Percentiles rank a stretch among this genome's conserved stretches.
These are phyloP conservation scores for Chaetothyriales sp. DNA, from an alignment of 2,329 filamentous ascomycete genomes.

Conservation along the genomic window DNA sequence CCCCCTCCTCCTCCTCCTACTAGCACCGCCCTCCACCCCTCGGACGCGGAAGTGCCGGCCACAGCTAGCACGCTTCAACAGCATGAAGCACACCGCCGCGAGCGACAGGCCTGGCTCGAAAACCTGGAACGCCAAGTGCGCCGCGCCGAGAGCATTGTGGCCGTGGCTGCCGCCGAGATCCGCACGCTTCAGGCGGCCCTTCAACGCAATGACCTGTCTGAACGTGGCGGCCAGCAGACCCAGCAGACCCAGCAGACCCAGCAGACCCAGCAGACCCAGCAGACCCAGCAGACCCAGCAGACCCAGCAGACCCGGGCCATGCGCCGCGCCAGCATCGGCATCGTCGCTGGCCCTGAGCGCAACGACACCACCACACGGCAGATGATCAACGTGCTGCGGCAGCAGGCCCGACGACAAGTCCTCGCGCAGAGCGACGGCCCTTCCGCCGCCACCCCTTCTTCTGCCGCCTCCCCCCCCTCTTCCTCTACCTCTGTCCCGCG, in stretches of 20 bases:
- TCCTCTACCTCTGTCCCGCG: neutral
- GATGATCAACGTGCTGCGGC: slow-evolving; percentile 1
- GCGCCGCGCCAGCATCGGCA: neutral
- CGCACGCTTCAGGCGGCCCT: slow-evolving; percentile 8
- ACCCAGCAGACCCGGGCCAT: neutral
- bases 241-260: too few species aligned
- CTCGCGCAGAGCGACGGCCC: neutral
- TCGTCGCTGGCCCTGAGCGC: neutral
- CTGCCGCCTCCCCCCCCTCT: neutral
- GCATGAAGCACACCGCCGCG: slow-evolving; percentile 7
- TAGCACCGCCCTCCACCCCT: neutral
- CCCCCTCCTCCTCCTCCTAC: too few species aligned
- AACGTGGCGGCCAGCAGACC: neutral
- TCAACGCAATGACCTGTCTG: neutral
- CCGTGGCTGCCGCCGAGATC: slow-evolving; percentile 11
- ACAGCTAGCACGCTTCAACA: slow-evolving; percentile 1
- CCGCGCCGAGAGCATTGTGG: slow-evolving; percentile 14
- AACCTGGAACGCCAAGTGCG: slow-evolving; percentile 14
- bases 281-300: too few species aligned
- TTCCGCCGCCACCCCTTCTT: neutral
- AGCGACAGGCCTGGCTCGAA: slow-evolving; percentile 10
- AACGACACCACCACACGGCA: slow-evolving; percentile 1
- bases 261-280: too few species aligned
- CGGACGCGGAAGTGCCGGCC: neutral
- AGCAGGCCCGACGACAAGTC: neutral